Conservation (phyloP, 192 early-diverging fungal species). For the Entomortierella chlamydospora region DNA sequence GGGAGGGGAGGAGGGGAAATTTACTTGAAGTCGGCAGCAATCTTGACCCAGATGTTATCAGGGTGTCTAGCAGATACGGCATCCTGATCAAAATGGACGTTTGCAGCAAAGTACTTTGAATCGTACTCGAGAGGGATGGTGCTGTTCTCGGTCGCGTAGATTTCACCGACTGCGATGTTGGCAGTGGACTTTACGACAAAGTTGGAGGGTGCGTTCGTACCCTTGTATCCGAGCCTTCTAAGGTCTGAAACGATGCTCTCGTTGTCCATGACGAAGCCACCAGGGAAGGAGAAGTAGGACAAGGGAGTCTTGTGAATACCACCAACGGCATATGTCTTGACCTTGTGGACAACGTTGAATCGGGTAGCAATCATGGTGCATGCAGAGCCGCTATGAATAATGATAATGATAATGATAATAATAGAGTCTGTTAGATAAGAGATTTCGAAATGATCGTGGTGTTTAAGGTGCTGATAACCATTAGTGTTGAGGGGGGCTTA, state of each 20-base stretch:
- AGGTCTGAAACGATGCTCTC: conserved; percentile 24
- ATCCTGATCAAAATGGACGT: conserved; percentile 44
- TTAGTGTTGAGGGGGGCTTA: too few species aligned
- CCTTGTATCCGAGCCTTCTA: conserved; percentile 20
- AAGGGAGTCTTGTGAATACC: conserved; percentile 41
- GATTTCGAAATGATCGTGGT: too few species aligned
- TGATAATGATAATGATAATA: not conserved
- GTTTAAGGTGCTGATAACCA: too few species aligned
- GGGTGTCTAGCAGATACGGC: conserved; percentile 33
- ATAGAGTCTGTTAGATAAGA: not conserved
- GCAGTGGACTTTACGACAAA: conserved; percentile 11
- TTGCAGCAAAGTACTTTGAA: conserved; percentile 28
- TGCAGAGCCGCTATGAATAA: conserved; percentile 43
- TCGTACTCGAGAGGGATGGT: conserved; percentile 47
- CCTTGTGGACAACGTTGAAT: conserved; percentile 47
- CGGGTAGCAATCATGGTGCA: conserved; percentile 52
- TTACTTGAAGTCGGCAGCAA: conserved; percentile 40
- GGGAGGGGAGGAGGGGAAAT: too few species aligned
- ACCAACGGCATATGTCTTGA: conserved; percentile 49
- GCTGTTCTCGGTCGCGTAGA: conserved; percentile 44
- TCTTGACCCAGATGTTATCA: conserved; percentile 41
- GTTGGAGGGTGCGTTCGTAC: conserved; percentile 1
- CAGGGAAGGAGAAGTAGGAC: conserved; percentile 53
- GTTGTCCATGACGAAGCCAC: conserved; percentile 54
- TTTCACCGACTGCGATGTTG: conserved; percentile 34